A percentile compares a stretch with the other conserved stretches of the same genome.
phyloP scores from a whole-genome alignment of 352 stramenopile species.

The Globisporangium ultimum region DNA sequence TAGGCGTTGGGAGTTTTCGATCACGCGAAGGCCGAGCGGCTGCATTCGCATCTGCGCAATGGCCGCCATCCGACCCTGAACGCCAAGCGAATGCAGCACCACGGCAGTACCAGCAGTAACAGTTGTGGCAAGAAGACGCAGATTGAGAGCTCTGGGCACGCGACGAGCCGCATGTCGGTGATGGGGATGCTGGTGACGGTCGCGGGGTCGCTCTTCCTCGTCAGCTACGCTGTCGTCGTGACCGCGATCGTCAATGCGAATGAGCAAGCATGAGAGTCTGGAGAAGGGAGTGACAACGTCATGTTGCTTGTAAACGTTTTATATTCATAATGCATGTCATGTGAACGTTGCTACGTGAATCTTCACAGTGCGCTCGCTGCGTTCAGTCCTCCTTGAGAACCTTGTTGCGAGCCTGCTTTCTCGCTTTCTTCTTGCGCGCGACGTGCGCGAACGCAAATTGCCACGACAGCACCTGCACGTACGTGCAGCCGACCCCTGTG shows the following conservation, averaged over 20 bases:
- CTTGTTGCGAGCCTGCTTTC: conserved; percentile 20
- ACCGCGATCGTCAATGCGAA: conserved; percentile 27
- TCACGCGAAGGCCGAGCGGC: conserved; percentile 27
- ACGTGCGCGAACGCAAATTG: conserved; percentile 49
- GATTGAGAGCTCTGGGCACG: not conserved
- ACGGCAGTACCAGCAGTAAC: not conserved
- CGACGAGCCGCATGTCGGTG: conserved; percentile 21
- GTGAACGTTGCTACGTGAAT: conserved; percentile 10
- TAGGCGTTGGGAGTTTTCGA: conserved; percentile 46
- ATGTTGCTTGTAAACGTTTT: not conserved
- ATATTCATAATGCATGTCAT: not conserved
- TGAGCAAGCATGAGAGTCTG: not conserved
- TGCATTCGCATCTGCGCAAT: conserved; percentile 31
- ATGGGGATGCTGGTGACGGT: conserved; percentile 25
- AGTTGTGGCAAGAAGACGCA: not conserved
- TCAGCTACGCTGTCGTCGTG: conserved; percentile 36
- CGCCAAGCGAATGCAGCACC: not conserved
- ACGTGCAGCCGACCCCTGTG: conserved; percentile 51
- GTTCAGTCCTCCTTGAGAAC: conserved; percentile 12
- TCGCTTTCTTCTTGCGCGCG: conserved; percentile 20
- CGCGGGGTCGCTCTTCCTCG: conserved; percentile 29
- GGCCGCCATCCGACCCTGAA: conserved; percentile 15
- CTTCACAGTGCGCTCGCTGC: not conserved
- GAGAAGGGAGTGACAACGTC: not conserved
- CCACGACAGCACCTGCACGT: conserved; percentile 51